phyloP scores from a whole-genome alignment of 768 basidiomycete species.

The Macrolepiota dolichaula region DNA sequence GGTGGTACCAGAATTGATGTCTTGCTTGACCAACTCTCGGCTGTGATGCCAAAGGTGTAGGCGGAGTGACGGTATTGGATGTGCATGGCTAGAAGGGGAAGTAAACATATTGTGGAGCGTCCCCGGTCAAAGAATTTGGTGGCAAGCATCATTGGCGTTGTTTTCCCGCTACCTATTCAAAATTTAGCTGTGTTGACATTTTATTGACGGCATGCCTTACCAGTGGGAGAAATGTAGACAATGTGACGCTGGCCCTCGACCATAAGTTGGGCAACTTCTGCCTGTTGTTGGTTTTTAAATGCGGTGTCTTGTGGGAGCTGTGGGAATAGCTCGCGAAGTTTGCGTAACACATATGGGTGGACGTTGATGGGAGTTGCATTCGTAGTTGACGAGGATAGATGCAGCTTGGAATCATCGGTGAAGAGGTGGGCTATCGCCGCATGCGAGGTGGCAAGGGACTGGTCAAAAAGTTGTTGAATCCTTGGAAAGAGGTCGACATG shows the following conservation, averaged over 20 bases:
- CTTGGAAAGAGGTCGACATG: neutral
- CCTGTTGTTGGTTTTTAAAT: conserved; percentile 3
- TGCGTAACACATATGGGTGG: neutral
- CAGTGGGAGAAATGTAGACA: no score
- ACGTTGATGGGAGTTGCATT: neutral
- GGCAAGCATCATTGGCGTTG: conserved; percentile 10
- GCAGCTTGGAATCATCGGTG: neutral
- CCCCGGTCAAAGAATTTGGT: conserved; percentile 13
- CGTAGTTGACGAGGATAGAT: neutral
- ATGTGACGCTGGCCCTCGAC: neutral
- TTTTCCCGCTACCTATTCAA: conserved; percentile 13
- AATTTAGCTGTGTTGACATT: no score
- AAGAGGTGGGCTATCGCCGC: neutral
- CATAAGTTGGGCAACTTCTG: neutral
- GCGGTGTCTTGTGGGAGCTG: neutral
- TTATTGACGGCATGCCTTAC: no score
- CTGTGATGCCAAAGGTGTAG: neutral
- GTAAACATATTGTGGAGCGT: conserved; percentile 13
- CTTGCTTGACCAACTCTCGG: neutral
- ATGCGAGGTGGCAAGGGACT: neutral
- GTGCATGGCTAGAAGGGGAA: conserved; percentile 17
- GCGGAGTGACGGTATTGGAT: conserved; percentile 9
- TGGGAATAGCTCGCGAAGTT: neutral
- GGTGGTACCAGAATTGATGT: neutral
- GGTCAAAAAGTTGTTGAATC: neutral